phyloP scores from a whole-genome alignment of 2,329 filamentous ascomycete genomes.

The Diaporthe sp. region DNA sequence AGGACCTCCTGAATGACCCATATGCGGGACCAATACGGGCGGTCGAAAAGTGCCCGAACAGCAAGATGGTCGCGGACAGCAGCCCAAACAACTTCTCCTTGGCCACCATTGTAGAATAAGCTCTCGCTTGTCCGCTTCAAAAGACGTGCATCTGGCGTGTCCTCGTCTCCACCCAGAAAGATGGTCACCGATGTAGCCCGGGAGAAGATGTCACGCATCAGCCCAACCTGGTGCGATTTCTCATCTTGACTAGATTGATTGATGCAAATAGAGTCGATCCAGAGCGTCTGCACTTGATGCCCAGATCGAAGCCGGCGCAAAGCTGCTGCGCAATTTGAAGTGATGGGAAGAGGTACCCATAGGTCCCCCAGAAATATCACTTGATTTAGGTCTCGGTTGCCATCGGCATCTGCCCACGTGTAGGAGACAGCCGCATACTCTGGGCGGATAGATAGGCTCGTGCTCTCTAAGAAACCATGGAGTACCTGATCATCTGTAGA shows the following conservation, averaged over 20 bases:
- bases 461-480: background rate
- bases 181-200: background rate
- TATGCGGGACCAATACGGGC: background rate
- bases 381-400: background rate
- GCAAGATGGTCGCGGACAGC: background rate
- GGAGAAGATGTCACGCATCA: slow-evolving; percentile 17
- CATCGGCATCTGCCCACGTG: background rate
- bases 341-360: background rate
- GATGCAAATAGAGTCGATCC: slow-evolving; percentile 6
- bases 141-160: background rate
- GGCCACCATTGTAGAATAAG: background rate
- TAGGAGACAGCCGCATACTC: background rate
- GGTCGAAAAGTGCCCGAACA: background rate
- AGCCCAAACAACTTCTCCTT: background rate
- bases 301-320: background rate
- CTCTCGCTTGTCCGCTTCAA: background rate
- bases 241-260: background rate
- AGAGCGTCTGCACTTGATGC: background rate
- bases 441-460: background rate
- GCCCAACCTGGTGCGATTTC: background rate
- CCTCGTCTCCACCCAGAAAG: background rate
- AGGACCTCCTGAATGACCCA: background rate
- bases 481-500: background rate
- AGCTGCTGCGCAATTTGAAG: slow-evolving; percentile 8
- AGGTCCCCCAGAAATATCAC: background rate